These are phyloP conservation scores for Ambrosia artemisiifolia DNA, from an alignment of 129 eudicot genomes.

Conservation along the genomic window DNA sequence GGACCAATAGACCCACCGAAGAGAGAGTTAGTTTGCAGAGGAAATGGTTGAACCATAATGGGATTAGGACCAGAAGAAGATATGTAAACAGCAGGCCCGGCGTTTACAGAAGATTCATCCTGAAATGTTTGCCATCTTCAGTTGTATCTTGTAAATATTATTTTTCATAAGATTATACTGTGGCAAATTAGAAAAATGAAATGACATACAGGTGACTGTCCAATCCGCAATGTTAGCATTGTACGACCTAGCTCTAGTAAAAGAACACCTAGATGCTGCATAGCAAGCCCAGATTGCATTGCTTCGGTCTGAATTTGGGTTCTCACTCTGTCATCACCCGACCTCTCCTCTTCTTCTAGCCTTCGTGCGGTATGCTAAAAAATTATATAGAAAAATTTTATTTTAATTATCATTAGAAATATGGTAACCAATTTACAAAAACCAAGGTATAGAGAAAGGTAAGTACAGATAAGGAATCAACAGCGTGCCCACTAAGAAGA, in stretches of 20 bases:
- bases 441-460: slow-evolving; percentile 11
- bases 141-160: slow-evolving; percentile 4
- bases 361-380: slow-evolving; percentile 64
- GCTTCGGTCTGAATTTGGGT: slow-evolving; percentile 70
- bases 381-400: slow-evolving; percentile 13
- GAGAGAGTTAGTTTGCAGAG: slow-evolving; percentile 70
- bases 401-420: background rate
- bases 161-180: background rate
- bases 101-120: slow-evolving; percentile 74
- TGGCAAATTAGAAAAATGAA: background rate
- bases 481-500: slow-evolving; percentile 58
- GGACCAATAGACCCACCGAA: slow-evolving; percentile 57
- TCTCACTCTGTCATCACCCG: slow-evolving; percentile 58
- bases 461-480: slow-evolving; percentile 69
- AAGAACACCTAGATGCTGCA: slow-evolving; percentile 97
- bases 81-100: slow-evolving; percentile 93
- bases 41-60: slow-evolving; percentile 97
- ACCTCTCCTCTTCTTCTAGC: slow-evolving; percentile 58
- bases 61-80: slow-evolving; percentile 96
- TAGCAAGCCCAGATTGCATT: slow-evolving; percentile 64
- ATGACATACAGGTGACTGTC: slow-evolving; percentile 71
- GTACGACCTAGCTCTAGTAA: slow-evolving; percentile 93
- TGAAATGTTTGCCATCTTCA: slow-evolving; percentile 37
- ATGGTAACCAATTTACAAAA: slow-evolving; percentile 8
- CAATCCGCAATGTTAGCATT: slow-evolving; percentile 73